Evolutionary conservation across 345 rosid genomes (phyloP).

Genomic region (Cardamine occulta): DNA sequence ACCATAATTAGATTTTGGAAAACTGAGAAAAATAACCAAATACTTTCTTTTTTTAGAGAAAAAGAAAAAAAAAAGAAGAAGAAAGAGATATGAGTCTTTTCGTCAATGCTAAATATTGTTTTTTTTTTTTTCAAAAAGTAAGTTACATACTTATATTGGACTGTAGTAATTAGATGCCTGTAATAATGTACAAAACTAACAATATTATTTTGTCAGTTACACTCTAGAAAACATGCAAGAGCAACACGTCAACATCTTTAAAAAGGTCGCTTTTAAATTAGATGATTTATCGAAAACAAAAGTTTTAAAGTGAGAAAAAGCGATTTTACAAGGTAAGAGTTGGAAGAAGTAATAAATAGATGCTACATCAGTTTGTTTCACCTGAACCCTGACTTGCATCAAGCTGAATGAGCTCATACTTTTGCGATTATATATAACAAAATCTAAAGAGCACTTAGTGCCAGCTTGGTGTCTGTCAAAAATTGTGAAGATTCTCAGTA

Average conservation of each 20-base stretch:
- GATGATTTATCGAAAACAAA: background rate
- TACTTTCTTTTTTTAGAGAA: no score
- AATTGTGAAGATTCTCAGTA: conserved; percentile 48
- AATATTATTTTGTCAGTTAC: background rate
- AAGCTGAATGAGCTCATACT: conserved; percentile 28
- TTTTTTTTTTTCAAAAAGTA: no score
- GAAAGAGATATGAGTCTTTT: no score
- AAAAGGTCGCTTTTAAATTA: background rate
- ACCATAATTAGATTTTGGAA: no score
- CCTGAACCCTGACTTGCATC: conserved; percentile 46
- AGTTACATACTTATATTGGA: background rate
- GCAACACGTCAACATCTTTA: background rate
- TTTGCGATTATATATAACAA: conserved; percentile 30
- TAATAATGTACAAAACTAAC: background rate
- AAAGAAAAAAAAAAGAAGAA: no score
- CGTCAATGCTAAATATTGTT: no score
- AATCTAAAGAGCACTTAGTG: conserved; percentile 59
- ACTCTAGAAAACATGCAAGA: background rate
- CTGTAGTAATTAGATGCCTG: background rate
- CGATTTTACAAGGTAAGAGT: background rate
- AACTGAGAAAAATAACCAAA: background rate
- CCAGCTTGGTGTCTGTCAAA: conserved; percentile 69
- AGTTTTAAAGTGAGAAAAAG: background rate
- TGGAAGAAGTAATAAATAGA: background rate
- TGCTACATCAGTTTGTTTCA: conserved; percentile 50